Base-by-base conservation (phyloP, 768 basidiomycete species). In the Lactarius tabidus region DNA sequence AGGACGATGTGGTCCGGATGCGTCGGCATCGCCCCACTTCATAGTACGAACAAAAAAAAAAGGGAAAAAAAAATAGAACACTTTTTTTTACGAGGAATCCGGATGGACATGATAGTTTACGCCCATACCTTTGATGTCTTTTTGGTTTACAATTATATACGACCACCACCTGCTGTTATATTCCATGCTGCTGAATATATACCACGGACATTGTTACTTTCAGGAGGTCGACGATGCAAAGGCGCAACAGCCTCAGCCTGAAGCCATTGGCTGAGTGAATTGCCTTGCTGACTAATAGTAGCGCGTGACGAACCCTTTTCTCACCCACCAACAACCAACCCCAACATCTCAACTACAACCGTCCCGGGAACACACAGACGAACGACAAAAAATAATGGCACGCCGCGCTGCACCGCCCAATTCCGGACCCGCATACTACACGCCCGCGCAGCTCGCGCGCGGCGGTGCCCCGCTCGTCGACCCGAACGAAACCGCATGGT, bases 401-500 rank as follows among this genome's bases (percentile, higher is more conserved):
- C 89, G 90, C 66, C 89, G 90, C 69, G 72, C 78, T 70, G 79
- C 83, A 59, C 85, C 88, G 60, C 82, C 84, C 38, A 74, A 79
- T 65, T 76, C 85, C 63, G 79, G 79, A 67, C 79, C 83, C 5
- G 75, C 82, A 20, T 87, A 86, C 72, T 81, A 89, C 69, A 78
- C 79, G 12, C 77, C 76, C 33, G 76, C 76, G 23, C 77, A 79
- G 20, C 79, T 77, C 43, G 73, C 79, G 17, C 76, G 77, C 15
- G 75, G 78, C 17, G 74, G 77, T 2, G 48, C 48, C 56, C 70
- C 76, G 48, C 72, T 83, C 52, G 73, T 75, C 38, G 86, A 89
- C 73, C 81, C 85, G 8, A 80, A 88, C 72, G 87, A 90, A 72
- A 83, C 86, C 63, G 74, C 80, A 33, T 85, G 90, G 70, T 82